These are phyloP conservation scores for Kluyveromyces wickerhamii DNA, from an alignment of 805 yeast species.

Conservation along the genomic window DNA sequence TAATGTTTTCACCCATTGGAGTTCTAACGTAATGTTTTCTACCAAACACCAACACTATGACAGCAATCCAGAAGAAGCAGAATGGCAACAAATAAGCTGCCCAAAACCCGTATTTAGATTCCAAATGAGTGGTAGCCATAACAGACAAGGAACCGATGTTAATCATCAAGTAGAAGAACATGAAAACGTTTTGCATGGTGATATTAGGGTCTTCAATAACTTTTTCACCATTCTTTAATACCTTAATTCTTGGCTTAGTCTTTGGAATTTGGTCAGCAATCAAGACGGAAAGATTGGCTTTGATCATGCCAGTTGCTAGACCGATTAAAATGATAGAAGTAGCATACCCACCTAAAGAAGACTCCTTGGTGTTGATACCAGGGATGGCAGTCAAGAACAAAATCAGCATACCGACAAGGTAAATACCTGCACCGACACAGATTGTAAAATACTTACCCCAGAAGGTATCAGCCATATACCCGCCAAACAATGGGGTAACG, in stretches of 20 bases:
- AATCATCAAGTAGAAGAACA: conserved; percentile 69
- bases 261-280: conserved; percentile 70
- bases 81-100: conserved; percentile 70
- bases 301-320: conserved; percentile 74
- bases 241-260: conserved; percentile 50
- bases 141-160: conserved; percentile 70
- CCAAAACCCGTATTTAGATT: conserved; percentile 58
- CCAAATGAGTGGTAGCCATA: conserved; percentile 70
- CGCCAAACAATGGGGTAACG: conserved; percentile 71
- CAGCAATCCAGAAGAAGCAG: conserved; percentile 56
- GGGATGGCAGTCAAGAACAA: conserved; percentile 67
- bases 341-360: conserved; percentile 56
- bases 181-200: conserved; percentile 65
- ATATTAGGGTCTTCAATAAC: conserved; percentile 64
- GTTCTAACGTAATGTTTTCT: conserved; percentile 46
- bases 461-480: conserved; percentile 64
- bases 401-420: conserved; percentile 54
- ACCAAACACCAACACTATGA: conserved; percentile 45
- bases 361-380: conserved; percentile 37
- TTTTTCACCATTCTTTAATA: conserved; percentile 51
- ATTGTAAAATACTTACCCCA: conserved; percentile 69
- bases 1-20: conserved; percentile 55
- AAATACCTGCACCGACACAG: conserved; percentile 48
- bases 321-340: conserved; percentile 45
- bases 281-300: conserved; percentile 59